Conservation (phyloP, 2,329 filamentous ascomycete genomes). For the Malbranchea cinnamomea region DNA sequence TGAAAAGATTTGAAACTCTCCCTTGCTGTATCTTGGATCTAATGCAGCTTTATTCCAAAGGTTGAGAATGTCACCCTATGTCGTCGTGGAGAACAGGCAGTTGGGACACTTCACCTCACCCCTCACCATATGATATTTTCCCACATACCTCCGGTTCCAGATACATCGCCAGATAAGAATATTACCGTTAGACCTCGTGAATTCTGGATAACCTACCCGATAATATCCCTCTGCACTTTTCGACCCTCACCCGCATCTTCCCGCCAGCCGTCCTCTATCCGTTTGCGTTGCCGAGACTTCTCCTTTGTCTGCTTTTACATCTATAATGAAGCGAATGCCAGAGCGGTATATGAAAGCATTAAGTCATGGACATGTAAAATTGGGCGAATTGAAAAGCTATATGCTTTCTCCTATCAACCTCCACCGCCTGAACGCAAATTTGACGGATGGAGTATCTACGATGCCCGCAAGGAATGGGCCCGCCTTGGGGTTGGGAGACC, state of each 20-base stretch:
- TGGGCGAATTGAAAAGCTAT: constrained; percentile 71
- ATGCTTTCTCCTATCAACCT: constrained; percentile 76
- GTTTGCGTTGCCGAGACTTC: constrained; percentile 83
- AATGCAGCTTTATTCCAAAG: constrained; percentile 13
- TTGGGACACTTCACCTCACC: constrained; percentile 47
- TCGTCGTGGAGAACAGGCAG: constrained; percentile 40
- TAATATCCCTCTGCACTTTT: constrained; percentile 68
- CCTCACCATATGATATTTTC: constrained; percentile 52
- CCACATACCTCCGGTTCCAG: constrained; percentile 33
- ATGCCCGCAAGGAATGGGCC: constrained; percentile 70
- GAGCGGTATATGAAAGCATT: constrained; percentile 79
- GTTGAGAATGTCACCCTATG: constrained; percentile 44
- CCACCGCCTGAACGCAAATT: constrained; percentile 57
- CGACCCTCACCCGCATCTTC: constrained; percentile 57
- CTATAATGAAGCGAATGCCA: constrained; percentile 53
- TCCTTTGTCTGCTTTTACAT: constrained; percentile 89
- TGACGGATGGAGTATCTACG: constrained; percentile 73
- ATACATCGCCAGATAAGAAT: constrained; percentile 26
- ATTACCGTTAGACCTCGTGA: constrained; percentile 44
- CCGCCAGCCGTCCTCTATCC: constrained; percentile 63
- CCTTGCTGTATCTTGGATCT: not conserved
- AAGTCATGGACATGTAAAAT: constrained; percentile 66
- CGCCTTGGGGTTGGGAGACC: constrained; percentile 78
- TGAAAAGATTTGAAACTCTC: not conserved
- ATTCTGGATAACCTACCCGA: constrained; percentile 88